These are phyloP conservation scores for Oryza meyeriana DNA, from an alignment of 176 grass and related monocot genomes.

Conservation along the genomic window DNA sequence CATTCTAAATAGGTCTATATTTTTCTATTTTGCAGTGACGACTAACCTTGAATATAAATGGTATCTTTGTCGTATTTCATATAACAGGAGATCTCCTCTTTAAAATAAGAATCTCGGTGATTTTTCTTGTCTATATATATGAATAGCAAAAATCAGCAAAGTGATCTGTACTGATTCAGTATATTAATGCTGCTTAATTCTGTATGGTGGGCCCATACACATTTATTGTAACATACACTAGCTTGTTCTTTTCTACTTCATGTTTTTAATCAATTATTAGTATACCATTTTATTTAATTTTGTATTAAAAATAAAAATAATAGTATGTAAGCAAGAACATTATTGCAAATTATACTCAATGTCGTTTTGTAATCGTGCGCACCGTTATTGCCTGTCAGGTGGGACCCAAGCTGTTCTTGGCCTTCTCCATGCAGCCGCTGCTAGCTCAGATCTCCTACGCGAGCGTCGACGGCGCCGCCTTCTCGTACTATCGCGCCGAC, in stretches of 20 bases:
- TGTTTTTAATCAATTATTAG: neutral
- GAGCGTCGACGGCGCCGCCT: conserved; percentile 12
- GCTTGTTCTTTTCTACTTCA: neutral
- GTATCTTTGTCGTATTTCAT: neutral
- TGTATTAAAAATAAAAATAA: neutral
- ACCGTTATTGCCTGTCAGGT: conserved; percentile 13
- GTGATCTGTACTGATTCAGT: neutral
- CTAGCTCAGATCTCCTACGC: conserved; percentile 45
- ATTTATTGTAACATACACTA: no score
- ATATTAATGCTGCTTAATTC: neutral
- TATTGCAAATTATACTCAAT: neutral
- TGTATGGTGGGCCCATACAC: no score
- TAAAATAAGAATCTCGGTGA: neutral
- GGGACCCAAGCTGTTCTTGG: neutral
- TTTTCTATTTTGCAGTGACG: neutral
- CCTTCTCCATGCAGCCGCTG: conserved; percentile 33
- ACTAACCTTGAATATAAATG: neutral
- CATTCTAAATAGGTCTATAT: no score
- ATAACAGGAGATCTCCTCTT: neutral
- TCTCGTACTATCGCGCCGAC: conserved; percentile 41
- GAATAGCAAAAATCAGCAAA: neutral
- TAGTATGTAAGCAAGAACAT: neutral
- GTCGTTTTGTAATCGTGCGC: neutral
- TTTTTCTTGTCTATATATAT: neutral
- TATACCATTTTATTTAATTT: no score